Percentiles rank a stretch among this genome's conserved stretches.
Evolutionary conservation across 1,284 basidiomycete genomes (phyloP).

Genomic region (Exobasidium cylindrosporum): DNA sequence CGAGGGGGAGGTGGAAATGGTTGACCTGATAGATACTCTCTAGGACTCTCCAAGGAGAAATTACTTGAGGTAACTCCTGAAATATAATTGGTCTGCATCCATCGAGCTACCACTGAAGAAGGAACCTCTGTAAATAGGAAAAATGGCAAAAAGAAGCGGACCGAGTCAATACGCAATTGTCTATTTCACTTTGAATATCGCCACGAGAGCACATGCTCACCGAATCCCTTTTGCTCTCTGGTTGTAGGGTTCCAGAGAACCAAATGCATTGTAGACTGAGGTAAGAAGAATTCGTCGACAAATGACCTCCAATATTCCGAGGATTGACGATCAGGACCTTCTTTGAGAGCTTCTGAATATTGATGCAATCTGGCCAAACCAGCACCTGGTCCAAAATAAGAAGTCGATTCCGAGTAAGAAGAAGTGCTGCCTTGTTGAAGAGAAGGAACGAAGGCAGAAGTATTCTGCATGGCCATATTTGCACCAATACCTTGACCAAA

Average conservation of each 20-base stretch:
- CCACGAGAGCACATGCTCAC: constrained; percentile 1
- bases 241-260: constrained; percentile 35
- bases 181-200: no score
- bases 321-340: neutral
- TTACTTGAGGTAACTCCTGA: constrained; percentile 26
- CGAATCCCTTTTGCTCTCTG: constrained; percentile 40
- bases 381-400: neutral
- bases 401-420: neutral
- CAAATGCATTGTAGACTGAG: constrained; percentile 29
- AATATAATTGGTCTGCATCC: constrained; percentile 35
- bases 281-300: constrained; percentile 33
- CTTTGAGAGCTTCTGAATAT: neutral
- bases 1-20: constrained; percentile 25
- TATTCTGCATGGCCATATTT: neutral
- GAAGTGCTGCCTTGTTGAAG: neutral
- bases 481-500: neutral
- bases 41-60: constrained; percentile 30
- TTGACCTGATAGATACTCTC: constrained; percentile 32
- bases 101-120: constrained; percentile 34
- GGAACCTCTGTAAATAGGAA: constrained; percentile 17
- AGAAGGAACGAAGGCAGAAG: neutral
- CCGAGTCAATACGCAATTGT: no score
- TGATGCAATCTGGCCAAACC: neutral
- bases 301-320: constrained; percentile 38
- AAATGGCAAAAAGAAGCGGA: neutral